A percentile compares a stretch with the other conserved stretches of the same genome.
phyloP scores from a whole-genome alignment of 176 grass and related monocot genomes.

The Carex littledalei region DNA sequence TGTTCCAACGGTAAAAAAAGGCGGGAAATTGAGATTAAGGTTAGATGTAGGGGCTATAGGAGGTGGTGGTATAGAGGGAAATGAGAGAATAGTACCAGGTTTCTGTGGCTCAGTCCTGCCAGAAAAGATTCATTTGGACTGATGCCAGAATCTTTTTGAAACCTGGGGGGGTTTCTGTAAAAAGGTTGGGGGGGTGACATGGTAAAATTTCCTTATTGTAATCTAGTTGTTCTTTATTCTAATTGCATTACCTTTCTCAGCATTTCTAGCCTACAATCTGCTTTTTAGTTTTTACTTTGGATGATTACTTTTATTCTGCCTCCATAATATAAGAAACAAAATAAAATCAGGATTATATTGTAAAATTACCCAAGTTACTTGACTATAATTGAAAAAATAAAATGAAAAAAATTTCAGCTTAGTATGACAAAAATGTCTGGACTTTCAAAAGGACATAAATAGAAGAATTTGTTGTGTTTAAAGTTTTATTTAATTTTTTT shows the following conservation, averaged over 20 bases:
- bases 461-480: no score
- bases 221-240: conserved; percentile 19
- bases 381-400: background rate
- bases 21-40: conserved; percentile 46
- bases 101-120: conserved; percentile 73
- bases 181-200: conserved; percentile 19
- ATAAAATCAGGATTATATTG: background rate
- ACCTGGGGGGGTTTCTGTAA: conserved; percentile 1
- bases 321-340: background rate
- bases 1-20: conserved; percentile 35
- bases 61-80: conserved; percentile 20
- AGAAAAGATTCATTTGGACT: conserved; percentile 54
- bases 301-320: background rate
- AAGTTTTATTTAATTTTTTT: no score
- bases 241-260: conserved; percentile 14
- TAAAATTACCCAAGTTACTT: background rate
- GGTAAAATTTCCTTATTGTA: conserved; percentile 29
- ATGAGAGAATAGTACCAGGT: conserved; percentile 20
- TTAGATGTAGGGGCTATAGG: conserved; percentile 20
- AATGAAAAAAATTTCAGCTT: background rate
- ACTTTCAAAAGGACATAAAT: no score
- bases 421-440: background rate
- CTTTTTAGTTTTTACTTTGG: background rate
- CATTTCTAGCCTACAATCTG: background rate
- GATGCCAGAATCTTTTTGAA: conserved; percentile 29